Evolutionary conservation across 2,329 filamentous ascomycete genomes (phyloP).

Genomic region (Blastomyces gilchristii): DNA sequence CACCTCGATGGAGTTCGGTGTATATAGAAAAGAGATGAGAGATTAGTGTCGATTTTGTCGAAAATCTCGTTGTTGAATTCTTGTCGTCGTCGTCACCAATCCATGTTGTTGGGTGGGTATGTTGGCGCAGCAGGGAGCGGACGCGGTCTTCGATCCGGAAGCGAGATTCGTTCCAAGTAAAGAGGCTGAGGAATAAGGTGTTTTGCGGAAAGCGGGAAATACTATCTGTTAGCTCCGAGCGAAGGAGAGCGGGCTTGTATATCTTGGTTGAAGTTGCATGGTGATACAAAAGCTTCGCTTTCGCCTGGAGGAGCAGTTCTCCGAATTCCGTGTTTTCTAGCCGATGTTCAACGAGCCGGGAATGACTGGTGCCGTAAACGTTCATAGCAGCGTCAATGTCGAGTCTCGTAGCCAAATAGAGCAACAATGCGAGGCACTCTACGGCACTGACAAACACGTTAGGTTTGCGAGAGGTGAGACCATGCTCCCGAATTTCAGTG

Average conservation of each 20-base stretch:
- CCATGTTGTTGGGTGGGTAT: conserved; percentile 19
- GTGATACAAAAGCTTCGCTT: conserved; percentile 54
- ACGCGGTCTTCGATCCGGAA: conserved; percentile 68
- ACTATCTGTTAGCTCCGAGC: conserved; percentile 51
- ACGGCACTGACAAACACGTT: conserved; percentile 46
- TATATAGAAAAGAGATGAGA: conserved; percentile 47
- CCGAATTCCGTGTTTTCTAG: conserved; percentile 26
- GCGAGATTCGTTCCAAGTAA: conserved; percentile 62
- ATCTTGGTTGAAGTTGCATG: conserved; percentile 54
- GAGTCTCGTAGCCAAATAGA: conserved; percentile 48
- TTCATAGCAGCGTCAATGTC: conserved; percentile 30
- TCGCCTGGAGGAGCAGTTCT: conserved; percentile 60
- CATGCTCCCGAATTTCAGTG: conserved; percentile 44
- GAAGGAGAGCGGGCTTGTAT: conserved; percentile 58
- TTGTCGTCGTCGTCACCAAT: conserved; percentile 21
- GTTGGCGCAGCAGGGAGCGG: conserved; percentile 49
- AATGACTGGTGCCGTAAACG: conserved; percentile 35
- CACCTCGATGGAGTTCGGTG: conserved; percentile 42
- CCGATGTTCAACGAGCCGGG: conserved; percentile 34
- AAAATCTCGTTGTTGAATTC: conserved; percentile 8
- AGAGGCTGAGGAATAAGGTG: conserved; percentile 61
- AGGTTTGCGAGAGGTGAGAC: conserved; percentile 42
- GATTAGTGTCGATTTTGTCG: conserved; percentile 16
- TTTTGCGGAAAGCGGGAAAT: conserved; percentile 62
- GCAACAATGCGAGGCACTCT: conserved; percentile 54